Base-by-base conservation (phyloP, 352 stramenopile genomes). In the Globisporangium splendens region DNA sequence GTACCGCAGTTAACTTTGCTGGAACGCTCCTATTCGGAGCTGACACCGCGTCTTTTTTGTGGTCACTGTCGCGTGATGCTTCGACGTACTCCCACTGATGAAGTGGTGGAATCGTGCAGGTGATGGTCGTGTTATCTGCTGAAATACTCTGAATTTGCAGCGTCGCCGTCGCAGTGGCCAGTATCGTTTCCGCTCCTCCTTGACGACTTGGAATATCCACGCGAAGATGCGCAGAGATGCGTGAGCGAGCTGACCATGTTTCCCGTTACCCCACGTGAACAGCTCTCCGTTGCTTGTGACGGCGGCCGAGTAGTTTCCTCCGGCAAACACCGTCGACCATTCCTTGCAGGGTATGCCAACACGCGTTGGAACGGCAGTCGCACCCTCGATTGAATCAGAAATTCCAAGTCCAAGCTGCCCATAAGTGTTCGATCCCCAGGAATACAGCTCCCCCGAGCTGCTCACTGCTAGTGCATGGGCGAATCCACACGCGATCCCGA, bases 391-490 rank as follows among this genome's bases (percentile, higher is more conserved):
- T 14, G 56, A 46, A 22, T 54, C 48, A 3, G 38, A 46, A 18
- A 63, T 55, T 0, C 83, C 83, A 4, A 89, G 63, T 0, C 89
- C 87, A 8, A 96, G 77, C 54, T 95, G 83, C 0, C 89, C 89
- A 56, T 82, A 87, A 0, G 65, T 71, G 55, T 97, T 95, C 8
- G 93, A 73, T 0, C 89, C 89, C 86, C 87, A 96, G 5, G 81
- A 69, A 50, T 75, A 90, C 0, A 93, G 44, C 12, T 75, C 54
- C 0, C 88, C 85, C 7, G 58, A 56, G 5, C 22, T 65, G n/a
- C 79, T 86, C 21, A 91, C 53, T 13, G 79, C 83, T 2, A 97
- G 60, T 10, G 77, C 68, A 56, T 96, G 89, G 0, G 79, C 69
- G 38, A 62, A 86, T 21, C 89, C 88, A 13, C 74, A 80, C 1